These are phyloP conservation scores for Oryza punctata DNA, from an alignment of 176 grass and related monocot species.

Conservation along the genomic window DNA sequence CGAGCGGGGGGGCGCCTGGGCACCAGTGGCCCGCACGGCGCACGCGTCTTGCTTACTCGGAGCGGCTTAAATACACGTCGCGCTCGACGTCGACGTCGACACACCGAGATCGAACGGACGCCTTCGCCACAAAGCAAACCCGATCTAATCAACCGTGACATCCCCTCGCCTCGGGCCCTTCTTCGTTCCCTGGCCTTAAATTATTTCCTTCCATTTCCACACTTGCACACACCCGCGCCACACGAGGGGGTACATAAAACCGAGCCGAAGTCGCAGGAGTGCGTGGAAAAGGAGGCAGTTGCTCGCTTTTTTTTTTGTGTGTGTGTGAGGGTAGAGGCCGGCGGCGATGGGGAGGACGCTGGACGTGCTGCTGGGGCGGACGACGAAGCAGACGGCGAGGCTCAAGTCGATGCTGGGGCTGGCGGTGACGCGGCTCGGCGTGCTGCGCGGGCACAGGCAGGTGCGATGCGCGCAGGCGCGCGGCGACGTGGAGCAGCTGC, in stretches of 20 bases:
- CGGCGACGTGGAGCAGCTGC: conserved; percentile 79
- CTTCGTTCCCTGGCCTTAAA: background rate
- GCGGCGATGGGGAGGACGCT: conserved; percentile 66
- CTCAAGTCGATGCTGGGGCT: conserved; percentile 56
- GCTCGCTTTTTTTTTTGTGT: background rate
- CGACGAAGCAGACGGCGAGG: conserved; percentile 62
- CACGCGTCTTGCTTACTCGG: conserved; percentile 18
- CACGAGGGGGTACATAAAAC: conserved; percentile 28
- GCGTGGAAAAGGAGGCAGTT: background rate
- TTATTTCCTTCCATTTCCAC: background rate
- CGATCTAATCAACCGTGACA: conserved; percentile 13
- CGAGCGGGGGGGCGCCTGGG: background rate
- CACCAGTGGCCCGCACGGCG: background rate
- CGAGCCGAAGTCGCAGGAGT: background rate
- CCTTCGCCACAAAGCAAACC: conserved; percentile 55
- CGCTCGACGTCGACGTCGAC: background rate
- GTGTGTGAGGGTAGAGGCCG: background rate
- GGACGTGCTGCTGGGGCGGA: conserved; percentile 72
- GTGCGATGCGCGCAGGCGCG: conserved; percentile 66
- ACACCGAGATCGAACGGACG: background rate
- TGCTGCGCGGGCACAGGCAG: conserved; percentile 62
- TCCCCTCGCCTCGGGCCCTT: background rate
- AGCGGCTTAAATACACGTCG: conserved; percentile 29
- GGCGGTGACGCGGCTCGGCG: conserved; percentile 46
- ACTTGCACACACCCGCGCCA: conserved; percentile 14